Evolutionary conservation across 2,329 filamentous ascomycete species (phyloP).

Genomic region (Mollisiaceae sp.): DNA sequence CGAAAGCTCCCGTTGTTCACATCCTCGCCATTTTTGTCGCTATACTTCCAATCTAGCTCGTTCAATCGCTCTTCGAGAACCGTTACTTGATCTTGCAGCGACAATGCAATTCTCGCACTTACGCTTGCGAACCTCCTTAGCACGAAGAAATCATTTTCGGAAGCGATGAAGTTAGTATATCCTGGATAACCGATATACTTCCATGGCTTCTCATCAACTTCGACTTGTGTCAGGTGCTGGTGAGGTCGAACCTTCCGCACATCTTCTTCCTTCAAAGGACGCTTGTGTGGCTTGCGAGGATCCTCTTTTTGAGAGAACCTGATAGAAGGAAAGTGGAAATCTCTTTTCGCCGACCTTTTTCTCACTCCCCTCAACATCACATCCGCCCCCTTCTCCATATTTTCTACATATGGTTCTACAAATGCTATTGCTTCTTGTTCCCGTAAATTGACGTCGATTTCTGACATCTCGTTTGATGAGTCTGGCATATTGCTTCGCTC

Average conservation of each 20-base stretch:
- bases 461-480: too few relatives aligned
- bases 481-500: too few relatives aligned
- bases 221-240: constrained; percentile 10
- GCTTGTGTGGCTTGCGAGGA: too few relatives aligned
- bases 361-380: too few relatives aligned
- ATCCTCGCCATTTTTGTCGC: constrained; percentile 27
- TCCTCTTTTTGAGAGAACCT: too few relatives aligned
- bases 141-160: constrained; percentile 43
- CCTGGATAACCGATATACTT: constrained; percentile 42
- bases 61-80: constrained; percentile 41
- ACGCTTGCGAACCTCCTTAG: constrained; percentile 44
- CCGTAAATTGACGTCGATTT: too few relatives aligned
- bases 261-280: too few relatives aligned
- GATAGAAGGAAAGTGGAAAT: too few relatives aligned
- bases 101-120: constrained; percentile 41
- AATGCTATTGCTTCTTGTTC: too few relatives aligned
- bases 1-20: constrained; percentile 41
- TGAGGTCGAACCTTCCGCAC: background rate
- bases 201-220: constrained; percentile 39
- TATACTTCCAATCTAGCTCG: constrained; percentile 37
- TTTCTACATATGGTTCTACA: too few relatives aligned
- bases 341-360: too few relatives aligned
- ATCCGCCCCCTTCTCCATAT: too few relatives aligned
- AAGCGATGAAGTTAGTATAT: constrained; percentile 41
- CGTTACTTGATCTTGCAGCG: constrained; percentile 44